Evolutionary conservation across 352 stramenopile genomes (phyloP).

Genomic region (Thalassiosira hispida): DNA sequence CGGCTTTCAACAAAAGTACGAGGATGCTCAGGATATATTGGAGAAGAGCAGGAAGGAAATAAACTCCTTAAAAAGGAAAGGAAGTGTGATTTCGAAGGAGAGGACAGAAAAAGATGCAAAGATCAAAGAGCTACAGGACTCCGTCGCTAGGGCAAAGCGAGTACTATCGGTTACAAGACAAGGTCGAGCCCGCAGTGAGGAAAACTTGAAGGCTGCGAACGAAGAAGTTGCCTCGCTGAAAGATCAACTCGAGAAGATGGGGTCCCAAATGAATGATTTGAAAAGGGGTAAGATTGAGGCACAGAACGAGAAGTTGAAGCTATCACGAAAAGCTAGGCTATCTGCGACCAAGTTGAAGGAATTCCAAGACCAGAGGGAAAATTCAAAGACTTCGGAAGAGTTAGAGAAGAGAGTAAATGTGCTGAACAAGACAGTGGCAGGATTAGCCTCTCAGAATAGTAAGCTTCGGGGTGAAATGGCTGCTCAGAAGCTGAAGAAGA

Average conservation of each 20-base stretch:
- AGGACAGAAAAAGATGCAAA: conserved; percentile 28
- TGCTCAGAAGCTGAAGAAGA: conserved; percentile 23
- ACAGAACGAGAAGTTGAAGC: conserved; percentile 39
- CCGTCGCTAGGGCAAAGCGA: conserved; percentile 37
- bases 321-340: conserved; percentile 23
- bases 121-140: conserved; percentile 38
- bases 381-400: conserved; percentile 25
- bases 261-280: conserved; percentile 27
- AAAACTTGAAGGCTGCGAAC: conserved; percentile 28
- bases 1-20: conserved; percentile 21
- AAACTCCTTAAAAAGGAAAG: conserved; percentile 25
- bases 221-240: conserved; percentile 37
- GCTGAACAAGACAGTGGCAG: conserved; percentile 54
- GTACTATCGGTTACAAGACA: conserved; percentile 45
- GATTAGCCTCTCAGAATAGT: conserved; percentile 46
- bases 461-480: conserved; percentile 47
- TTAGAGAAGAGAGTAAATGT: conserved; percentile 47
- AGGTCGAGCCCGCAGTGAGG: conserved; percentile 37
- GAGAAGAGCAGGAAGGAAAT: conserved; percentile 24
- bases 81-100: conserved; percentile 23
- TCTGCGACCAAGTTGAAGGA: conserved; percentile 44
- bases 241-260: conserved; percentile 38
- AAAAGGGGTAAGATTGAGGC: conserved; percentile 43
- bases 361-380: conserved; percentile 15
- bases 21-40: conserved; percentile 25